These are phyloP conservation scores for Geotrichum bryndzae DNA, from an alignment of 1,139 yeast genomes.

Conservation along the genomic window DNA sequence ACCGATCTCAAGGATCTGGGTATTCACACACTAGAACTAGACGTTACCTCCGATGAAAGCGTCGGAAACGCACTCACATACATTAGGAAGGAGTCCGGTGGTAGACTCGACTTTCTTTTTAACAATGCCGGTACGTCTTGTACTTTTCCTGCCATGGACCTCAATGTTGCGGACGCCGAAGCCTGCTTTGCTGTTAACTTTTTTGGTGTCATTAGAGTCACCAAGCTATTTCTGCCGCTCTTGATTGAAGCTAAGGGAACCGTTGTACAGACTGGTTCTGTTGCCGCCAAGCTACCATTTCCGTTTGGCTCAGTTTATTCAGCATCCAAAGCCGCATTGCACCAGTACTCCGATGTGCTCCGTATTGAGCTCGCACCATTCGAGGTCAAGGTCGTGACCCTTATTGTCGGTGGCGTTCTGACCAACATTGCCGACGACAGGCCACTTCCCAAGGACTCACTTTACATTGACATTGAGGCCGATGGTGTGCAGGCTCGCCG, in stretches of 20 bases:
- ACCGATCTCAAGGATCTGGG: conserved; percentile 43
- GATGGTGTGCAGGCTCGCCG: conserved; percentile 52
- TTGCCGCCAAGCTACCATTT: conserved; percentile 60
- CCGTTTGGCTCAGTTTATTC: conserved; percentile 67
- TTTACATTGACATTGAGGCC: conserved; percentile 40
- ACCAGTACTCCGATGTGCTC: conserved; percentile 57
- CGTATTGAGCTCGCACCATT: conserved; percentile 68
- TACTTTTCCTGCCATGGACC: conserved; percentile 65
- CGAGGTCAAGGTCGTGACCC: conserved; percentile 64
- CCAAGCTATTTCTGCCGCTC: conserved; percentile 52
- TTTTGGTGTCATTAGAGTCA: conserved; percentile 58
- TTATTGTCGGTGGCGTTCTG: conserved; percentile 62
- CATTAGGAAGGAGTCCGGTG: conserved; percentile 40
- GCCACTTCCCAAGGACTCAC: conserved; percentile 50
- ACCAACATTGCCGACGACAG: conserved; percentile 57
- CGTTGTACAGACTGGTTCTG: conserved; percentile 69
- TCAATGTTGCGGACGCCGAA: conserved; percentile 49
- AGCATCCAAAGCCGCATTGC: conserved; percentile 74
- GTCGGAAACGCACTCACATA: conserved; percentile 43
- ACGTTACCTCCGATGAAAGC: conserved; percentile 50
- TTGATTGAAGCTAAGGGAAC: conserved; percentile 65
- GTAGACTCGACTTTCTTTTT: conserved; percentile 52
- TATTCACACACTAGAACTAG: conserved; percentile 40
- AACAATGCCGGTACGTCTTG: conserved; percentile 69
- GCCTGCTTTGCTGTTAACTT: conserved; percentile 64